Evolutionary conservation across 1,139 yeast genomes (phyloP), one percentile per base, ranked within the genome.

Genomic region (Saccharomyces hybrid): DNA sequence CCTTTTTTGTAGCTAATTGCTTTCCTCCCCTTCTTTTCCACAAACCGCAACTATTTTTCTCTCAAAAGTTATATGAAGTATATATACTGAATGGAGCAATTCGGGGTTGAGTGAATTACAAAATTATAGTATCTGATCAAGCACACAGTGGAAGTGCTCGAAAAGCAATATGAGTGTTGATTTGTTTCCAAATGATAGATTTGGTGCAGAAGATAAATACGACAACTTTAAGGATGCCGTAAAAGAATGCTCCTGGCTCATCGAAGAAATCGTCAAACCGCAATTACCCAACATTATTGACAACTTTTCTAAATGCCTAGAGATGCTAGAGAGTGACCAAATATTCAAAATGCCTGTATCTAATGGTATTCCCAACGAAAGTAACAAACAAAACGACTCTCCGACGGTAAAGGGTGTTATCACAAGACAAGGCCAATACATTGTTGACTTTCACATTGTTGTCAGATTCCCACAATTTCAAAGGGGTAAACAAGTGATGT

Each of bases 241-340:
- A 8, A 54, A 44, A 29, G 68, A 72, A 50, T 66, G 63, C 29
- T 54, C 52, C 44, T 73, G 76, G 76, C 60, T 73, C 28, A 65
- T 73, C 11, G 61, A 66, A 13, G 67, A 67, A 28, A 64, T 73
- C 11, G 68, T 73, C 32, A 68, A 67, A 52, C 75, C 76, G 0
- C 73, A 71, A 49, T 54, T 73, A 31, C 75, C 74, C 41, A 65
- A 63, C 47, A 62, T 73, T 2, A 60, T 70, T 4, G 76, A 72
- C 38, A 67, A 72, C n/a, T 64, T 73, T 3, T 64, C 61, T 41
- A 60, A 64, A 32, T 72, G 76, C 53, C 51, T 72, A 3, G 70
- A 66, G 14, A 58, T 68, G 55, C 55, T 73, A 14, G 64, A 67
- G 3, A 64, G 70, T 28, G 62, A 63, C 11, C 63, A 64, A 13